Base-by-base conservation (phyloP, 2,329 filamentous ascomycete species). In the Curvularia spicifera region DNA sequence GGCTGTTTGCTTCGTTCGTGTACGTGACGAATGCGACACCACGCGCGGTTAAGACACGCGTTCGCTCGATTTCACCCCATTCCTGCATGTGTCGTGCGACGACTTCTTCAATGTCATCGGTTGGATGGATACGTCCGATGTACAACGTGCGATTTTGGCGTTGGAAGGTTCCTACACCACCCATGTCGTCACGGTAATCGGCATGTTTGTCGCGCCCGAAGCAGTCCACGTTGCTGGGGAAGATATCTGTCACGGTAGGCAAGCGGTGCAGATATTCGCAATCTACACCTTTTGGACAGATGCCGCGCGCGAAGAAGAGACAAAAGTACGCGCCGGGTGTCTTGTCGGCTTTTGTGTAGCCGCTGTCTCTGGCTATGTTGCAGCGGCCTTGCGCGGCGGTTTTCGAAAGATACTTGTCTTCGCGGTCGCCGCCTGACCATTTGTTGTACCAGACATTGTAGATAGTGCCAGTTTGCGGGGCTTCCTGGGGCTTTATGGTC, bases 361-460 rank as follows among this genome's bases (percentile, higher is more conserved):
- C 81, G 53, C 70, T 76, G 68, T 83, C 95, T 60, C 84, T 87
- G 1, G 89, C 89, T 60, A 99, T 82, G 73, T 93, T 95, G 82
- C 95, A 98, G 54, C 96, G 90, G 2, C 89, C 90, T 64, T 90
- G 88, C 3, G 95, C 94, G 13, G 89, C 86, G 0, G 89, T 90
- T 73, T 97, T 89, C 35, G 90, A 91, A 4, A 93, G 85, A 72
- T 94, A 93, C 69, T 93, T 92, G 81, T 96, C 93, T 74, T 98
- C 94, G 60, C 93, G 87, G 78, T 99, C 95, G 71, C 95, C 95
- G 66, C 95, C 95, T 0, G 89, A 90, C 93, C 94, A 98, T 79
- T 97, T 98, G 81, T 97, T 97, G 80, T 97, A 97, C 94, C 93
- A 97, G 72, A 96, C 96, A 78, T 99, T 99, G 84, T 95, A 99